phyloP scores from a whole-genome alignment of 495 filamentous ascomycete genomes.

The Annulohypoxylon stygium region DNA sequence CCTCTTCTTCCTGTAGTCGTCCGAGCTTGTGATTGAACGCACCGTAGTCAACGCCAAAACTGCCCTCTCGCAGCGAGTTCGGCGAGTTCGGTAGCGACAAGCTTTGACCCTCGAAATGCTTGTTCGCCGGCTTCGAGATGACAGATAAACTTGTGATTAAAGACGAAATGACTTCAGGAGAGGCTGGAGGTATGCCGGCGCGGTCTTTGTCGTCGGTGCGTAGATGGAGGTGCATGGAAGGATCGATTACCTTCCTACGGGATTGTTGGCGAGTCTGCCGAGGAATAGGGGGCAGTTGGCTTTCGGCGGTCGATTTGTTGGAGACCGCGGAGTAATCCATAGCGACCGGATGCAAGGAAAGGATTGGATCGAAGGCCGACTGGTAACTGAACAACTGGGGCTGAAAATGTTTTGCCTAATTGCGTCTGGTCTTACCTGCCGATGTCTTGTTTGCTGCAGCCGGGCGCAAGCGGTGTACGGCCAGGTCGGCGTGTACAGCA shows the following conservation, averaged over 20 bases:
- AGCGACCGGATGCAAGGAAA: slow-evolving; percentile 37
- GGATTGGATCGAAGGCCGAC: slow-evolving; percentile 9
- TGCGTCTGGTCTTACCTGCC: slow-evolving; percentile 36
- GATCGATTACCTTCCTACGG: slow-evolving; percentile 55
- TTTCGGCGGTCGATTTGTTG: slow-evolving; percentile 34
- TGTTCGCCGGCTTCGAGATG: slow-evolving; percentile 81
- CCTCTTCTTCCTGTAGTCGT: slow-evolving; percentile 73
- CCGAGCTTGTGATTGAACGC: slow-evolving; percentile 61
- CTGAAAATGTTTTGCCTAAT: slow-evolving; percentile 48
- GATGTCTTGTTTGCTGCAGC: slow-evolving; percentile 37
- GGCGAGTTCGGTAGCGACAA: slow-evolving; percentile 64
- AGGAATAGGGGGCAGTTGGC: slow-evolving; percentile 50
- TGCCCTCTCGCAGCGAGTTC: slow-evolving; percentile 63
- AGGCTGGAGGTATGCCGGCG: slow-evolving; percentile 72
- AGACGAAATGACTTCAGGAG: slow-evolving; percentile 93
- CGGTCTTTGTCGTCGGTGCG: slow-evolving; percentile 51
- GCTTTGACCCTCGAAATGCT: slow-evolving; percentile 76
- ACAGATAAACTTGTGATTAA: slow-evolving; percentile 91
- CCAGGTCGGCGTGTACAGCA: slow-evolving; percentile 14
- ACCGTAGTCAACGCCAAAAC: slow-evolving; percentile 80
- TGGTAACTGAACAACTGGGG: slow-evolving; percentile 38
- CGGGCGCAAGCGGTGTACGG: slow-evolving; percentile 38
- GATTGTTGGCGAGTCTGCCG: slow-evolving; percentile 52
- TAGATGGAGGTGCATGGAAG: slow-evolving; percentile 52
- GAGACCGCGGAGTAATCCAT: slow-evolving; percentile 42